These are phyloP conservation scores for Mycena pura DNA, from an alignment of 768 basidiomycete genomes.

Conservation along the genomic window DNA sequence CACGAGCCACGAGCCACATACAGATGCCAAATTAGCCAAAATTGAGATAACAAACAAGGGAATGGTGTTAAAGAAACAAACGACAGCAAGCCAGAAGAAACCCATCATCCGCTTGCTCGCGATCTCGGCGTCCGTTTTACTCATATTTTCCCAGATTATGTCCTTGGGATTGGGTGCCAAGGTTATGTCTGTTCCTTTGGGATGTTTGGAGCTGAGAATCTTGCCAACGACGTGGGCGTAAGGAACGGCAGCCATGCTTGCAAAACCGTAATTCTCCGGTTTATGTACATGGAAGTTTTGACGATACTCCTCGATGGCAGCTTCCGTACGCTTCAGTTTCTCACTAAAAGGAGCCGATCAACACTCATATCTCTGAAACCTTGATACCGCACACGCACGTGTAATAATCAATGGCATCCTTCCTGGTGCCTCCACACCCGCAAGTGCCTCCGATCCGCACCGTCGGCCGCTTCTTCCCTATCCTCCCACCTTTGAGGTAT, in stretches of 20 bases:
- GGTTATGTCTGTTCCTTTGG: conserved; percentile 61
- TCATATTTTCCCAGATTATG: conserved; percentile 93
- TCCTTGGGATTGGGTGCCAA: conserved; percentile 82
- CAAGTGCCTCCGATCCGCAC: conserved; percentile 80
- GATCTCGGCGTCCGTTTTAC: conserved; percentile 69
- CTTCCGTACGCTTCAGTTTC: conserved; percentile 71
- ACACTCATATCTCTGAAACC: too few species aligned
- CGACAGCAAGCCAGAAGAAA: conserved; percentile 74
- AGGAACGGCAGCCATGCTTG: conserved; percentile 70
- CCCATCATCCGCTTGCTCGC: conserved; percentile 74
- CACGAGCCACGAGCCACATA: conserved; percentile 37
- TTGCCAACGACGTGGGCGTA: conserved; percentile 74
- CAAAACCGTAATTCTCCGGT: conserved; percentile 75
- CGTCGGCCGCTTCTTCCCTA: conserved; percentile 82
- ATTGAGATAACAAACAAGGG: conserved; percentile 91
- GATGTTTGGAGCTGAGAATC: conserved; percentile 56
- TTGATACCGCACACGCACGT: conserved; percentile 61
- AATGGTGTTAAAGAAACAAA: conserved; percentile 95
- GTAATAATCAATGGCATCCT: conserved; percentile 94
- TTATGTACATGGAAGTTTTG: conserved; percentile 59
- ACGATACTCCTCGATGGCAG: conserved; percentile 60
- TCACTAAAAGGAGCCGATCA: conserved; percentile 38
- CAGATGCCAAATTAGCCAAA: conserved; percentile 87
- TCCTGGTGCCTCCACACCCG: conserved; percentile 84
- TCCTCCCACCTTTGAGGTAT: conserved; percentile 81